Base-by-base conservation (phyloP, 139 green algal species). In the Chlorella sp. region DNA sequence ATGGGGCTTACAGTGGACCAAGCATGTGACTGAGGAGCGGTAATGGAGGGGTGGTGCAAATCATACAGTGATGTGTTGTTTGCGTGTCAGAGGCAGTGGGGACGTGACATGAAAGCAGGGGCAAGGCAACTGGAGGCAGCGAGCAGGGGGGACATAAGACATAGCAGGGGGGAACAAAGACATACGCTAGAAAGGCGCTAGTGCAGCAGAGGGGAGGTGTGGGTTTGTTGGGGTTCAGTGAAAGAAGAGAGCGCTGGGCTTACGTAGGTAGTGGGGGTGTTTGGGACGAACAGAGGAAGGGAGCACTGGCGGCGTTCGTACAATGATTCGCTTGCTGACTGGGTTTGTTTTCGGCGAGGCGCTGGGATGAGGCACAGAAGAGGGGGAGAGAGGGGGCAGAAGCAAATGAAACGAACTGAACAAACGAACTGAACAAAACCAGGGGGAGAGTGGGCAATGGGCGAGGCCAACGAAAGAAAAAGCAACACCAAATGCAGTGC, bases 401-500 rank as follows among this genome's bases (percentile, higher is more conserved):
- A 28, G 21, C 71, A 30, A 78, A 78, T 78, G 71, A 78, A 78
- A 78, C 71, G 14, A 30, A n/a, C n/a, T n/a, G n/a, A n/a, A 57
- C 48, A 57, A 57, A 57, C 48, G 48, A 57, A 16, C 30, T 78
- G 71, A 40, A 39, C 48, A 57, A 57, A 57, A 57, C 48, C 48
- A 57, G 48, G 48, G 48, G 48, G 48, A 57, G 48, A 57, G 7
- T 57, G 48, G 48, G 48, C 48, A 57, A 57, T 9, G 48, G 71
- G 71, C 3, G 71, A 30, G 28, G 39, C 32, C 71, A 78, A 78
- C 71, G 24, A 78, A 22, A 78, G 22, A 26, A n/a, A n/a, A 37
- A 30, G 71, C 14, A 34, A 76, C 71, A 78, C 71, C 71, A 78
- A 78, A 78, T 78, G 71, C 71, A 78, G 71, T 78, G 71, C 36